Conservation (phyloP, 116 monocot species). For the Zostera marina region DNA sequence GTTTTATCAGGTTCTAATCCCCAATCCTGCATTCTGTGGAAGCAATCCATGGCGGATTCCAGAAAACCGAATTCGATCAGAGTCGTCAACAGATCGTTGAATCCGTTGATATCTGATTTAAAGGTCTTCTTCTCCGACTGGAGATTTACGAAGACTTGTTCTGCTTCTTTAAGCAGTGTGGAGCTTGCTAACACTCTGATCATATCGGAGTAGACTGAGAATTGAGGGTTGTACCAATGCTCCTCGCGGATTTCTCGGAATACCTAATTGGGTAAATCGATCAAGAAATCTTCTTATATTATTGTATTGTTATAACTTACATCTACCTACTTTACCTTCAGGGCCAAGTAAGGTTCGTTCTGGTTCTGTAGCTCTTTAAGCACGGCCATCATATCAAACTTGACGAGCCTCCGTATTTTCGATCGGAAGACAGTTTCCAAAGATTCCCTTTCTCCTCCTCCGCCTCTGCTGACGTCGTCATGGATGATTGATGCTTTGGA, state of each 20-base stretch:
- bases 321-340: too few species aligned
- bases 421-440: conserved; percentile 15
- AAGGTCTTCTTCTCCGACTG: conserved; percentile 26
- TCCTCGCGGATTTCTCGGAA: conserved; percentile 76
- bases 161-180: conserved; percentile 28
- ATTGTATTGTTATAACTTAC: too few species aligned
- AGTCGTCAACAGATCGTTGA: conserved; percentile 44
- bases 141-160: conserved; percentile 33
- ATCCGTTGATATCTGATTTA: conserved; percentile 52
- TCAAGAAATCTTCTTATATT: too few species aligned
- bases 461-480: neutral
- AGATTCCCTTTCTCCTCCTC: conserved; percentile 3
- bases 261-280: conserved; percentile 20
- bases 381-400: conserved; percentile 59
- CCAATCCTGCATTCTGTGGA: conserved; percentile 72
- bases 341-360: conserved; percentile 44
- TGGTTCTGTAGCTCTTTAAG: conserved; percentile 58
- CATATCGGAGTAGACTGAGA: conserved; percentile 50
- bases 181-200: conserved; percentile 41
- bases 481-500: neutral
- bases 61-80: conserved; percentile 45
- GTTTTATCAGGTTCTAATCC: conserved; percentile 57
- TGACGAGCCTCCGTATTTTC: conserved; percentile 69
- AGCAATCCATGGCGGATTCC: conserved; percentile 54
- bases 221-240: conserved; percentile 71